phyloP scores from a whole-genome alignment of 2,329 filamentous ascomycete genomes.

The Leptodontidium sp. region DNA sequence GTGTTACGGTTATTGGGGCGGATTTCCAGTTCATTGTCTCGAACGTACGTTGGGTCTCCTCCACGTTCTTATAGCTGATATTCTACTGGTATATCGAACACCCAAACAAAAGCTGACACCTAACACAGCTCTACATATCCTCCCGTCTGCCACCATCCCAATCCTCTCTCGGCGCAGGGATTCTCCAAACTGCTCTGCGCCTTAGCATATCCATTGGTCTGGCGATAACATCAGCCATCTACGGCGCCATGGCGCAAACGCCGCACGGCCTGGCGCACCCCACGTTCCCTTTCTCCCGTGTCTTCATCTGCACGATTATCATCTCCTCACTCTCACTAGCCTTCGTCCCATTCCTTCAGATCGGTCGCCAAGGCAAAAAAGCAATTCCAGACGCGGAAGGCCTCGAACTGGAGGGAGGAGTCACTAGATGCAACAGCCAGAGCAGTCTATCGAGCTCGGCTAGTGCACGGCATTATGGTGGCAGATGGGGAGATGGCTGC shows the following conservation, averaged over 20 bases:
- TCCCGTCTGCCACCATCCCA: slow-evolving; percentile 51
- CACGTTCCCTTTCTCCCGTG: slow-evolving; percentile 57
- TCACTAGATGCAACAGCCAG: not conserved
- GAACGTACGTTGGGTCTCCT: slow-evolving; percentile 57
- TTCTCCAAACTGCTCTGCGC: slow-evolving; percentile 70
- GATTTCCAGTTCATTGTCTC: slow-evolving; percentile 76
- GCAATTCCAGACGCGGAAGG: not conserved
- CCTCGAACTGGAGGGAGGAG: not conserved
- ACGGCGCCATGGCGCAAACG: slow-evolving; percentile 41
- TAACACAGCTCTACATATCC: slow-evolving; percentile 70
- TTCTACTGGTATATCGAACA: not conserved
- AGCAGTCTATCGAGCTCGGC: slow-evolving; percentile 10
- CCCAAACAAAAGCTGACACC: slow-evolving; percentile 22
- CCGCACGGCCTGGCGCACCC: slow-evolving; percentile 52
- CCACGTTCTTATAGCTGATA: slow-evolving; percentile 20
- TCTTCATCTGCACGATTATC: slow-evolving; percentile 59
- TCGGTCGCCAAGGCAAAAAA: slow-evolving; percentile 58
- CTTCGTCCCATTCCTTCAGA: slow-evolving; percentile 59
- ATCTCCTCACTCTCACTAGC: slow-evolving; percentile 54
- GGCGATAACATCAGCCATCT: slow-evolving; percentile 69
- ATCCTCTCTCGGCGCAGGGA: slow-evolving; percentile 71
- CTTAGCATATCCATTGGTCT: slow-evolving; percentile 61
- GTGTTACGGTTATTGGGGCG: slow-evolving; percentile 69
- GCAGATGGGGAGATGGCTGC: slow-evolving; percentile 15
- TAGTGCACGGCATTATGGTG: slow-evolving; percentile 7